Base-by-base conservation (phyloP, 768 basidiomycete species). In the Candolleomyces eurysporus region DNA sequence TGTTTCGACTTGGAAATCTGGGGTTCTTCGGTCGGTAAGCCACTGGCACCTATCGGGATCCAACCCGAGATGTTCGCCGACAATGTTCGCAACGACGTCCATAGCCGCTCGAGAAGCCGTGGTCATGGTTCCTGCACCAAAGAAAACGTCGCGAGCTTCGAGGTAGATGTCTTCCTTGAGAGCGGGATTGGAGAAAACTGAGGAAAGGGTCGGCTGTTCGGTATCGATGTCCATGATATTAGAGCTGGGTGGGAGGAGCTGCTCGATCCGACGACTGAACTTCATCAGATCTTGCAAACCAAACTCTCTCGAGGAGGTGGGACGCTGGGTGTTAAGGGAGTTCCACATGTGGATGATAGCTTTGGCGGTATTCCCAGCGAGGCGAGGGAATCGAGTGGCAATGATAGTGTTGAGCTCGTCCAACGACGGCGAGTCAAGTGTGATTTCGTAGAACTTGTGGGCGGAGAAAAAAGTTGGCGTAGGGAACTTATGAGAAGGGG, bases 131-230 rank as follows among this genome's bases (percentile, higher is more conserved):
- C 85, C 84, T 26, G 86, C 82, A 42, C 93, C 92, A 65, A 97
- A 93, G 76, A 99, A 98, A 22, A 96, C 85, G 70, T 98, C 97
- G 19, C 90, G 82, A 0, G 92, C 92, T 69, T 95, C 92, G 46
- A 93, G 78, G 67, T 89, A 95, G 32, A 98, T 85, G 57, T 95
- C 93, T 72, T 98, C 96, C 46, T 94, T 87, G 2, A 96, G 69
- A 0, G 82, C 74, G 4, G 89, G 85, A 68, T 94, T 92, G 4
- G 89, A 77, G 66, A 94, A 86, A 49, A 89, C 67, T 14, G 73
- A 67, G 11, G 76, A 69, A 7, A 88, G 69, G 3, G 76, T 68
- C n/a, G 63, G 60, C 9, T 66, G 63, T 3, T 73, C 73, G 21
- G 60, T 62, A 54, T 76, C 74, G 8, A 81, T 58, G 55, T 82